Conservation (phyloP, 1,139 yeast genomes). For the Taphrina flavorubra region DNA sequence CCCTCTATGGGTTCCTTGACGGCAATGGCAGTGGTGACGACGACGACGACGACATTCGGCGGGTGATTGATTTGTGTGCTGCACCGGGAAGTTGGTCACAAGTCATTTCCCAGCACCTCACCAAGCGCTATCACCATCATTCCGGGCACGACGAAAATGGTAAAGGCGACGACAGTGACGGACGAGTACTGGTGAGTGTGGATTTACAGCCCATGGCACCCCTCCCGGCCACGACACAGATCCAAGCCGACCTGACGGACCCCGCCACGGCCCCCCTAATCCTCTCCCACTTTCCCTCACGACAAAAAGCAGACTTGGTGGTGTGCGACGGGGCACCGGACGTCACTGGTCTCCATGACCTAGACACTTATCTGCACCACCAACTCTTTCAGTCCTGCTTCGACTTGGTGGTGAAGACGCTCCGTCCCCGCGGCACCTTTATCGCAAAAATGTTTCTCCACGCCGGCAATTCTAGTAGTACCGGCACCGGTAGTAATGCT, state of each 20-base stretch:
- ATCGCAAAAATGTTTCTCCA: conserved; percentile 82
- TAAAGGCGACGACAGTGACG: conserved; percentile 18
- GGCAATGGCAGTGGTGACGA: conserved; percentile 49
- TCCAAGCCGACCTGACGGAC: conserved; percentile 97
- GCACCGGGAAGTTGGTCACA: conserved; percentile 99
- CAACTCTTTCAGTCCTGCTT: conserved; percentile 89
- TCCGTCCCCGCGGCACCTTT: conserved; percentile 87
- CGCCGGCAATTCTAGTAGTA: too few relatives aligned
- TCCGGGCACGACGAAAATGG: too few relatives aligned
- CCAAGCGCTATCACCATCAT: conserved; percentile 39
- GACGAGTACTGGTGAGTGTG: conserved; percentile 83
- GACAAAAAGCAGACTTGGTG: conserved; percentile 53
- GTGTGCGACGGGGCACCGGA: conserved; percentile 90
- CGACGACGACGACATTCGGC: conserved; percentile 60
- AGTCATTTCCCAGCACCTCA: conserved; percentile 71
- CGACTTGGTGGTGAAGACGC: conserved; percentile 84
- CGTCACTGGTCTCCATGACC: conserved; percentile 94
- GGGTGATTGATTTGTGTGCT: conserved; percentile 96
- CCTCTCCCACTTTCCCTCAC: conserved; percentile 81
- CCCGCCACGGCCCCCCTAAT: conserved; percentile 82
- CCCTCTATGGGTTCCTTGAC: conserved; percentile 80
- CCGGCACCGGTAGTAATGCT: too few relatives aligned
- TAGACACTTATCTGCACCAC: conserved; percentile 95
- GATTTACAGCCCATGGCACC: conserved; percentile 98
- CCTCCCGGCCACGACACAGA: conserved; percentile 79